These are phyloP conservation scores for Jaenimonas drosophilae DNA, from an alignment of 208 protist genomes.

Conservation along the genomic window DNA sequence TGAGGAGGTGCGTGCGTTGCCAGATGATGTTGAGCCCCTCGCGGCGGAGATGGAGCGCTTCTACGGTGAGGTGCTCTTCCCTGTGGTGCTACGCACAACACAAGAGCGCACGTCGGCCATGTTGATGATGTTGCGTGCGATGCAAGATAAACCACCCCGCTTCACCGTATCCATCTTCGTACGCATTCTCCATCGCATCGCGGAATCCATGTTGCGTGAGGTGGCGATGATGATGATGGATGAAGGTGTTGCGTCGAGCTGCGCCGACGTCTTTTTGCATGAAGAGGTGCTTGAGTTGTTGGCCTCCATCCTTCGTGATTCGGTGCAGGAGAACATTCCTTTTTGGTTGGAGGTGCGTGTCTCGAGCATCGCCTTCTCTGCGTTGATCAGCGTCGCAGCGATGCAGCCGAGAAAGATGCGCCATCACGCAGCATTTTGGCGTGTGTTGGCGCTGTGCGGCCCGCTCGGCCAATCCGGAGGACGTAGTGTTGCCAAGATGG, in stretches of 20 bases:
- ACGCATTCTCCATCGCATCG: constrained; percentile 42
- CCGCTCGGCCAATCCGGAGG: constrained; percentile 61
- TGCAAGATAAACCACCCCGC: constrained; percentile 23
- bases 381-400: constrained; percentile 47
- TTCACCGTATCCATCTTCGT: constrained; percentile 49
- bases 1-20: constrained; percentile 29
- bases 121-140: constrained; percentile 16
- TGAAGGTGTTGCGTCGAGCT: constrained; percentile 3
- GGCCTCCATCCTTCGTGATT: constrained; percentile 32
- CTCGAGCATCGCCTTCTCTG: constrained; percentile 46
- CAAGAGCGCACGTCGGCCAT: constrained; percentile 33
- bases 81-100: constrained; percentile 10
- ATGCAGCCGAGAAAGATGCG: constrained; percentile 21
- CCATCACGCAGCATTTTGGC: constrained; percentile 31
- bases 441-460: constrained; percentile 58
- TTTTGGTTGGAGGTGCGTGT: constrained; percentile 81
- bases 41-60: constrained; percentile 43
- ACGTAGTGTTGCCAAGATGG: constrained; percentile 21
- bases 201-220: constrained; percentile 12
- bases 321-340: constrained; percentile 66
- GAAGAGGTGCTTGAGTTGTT: constrained; percentile 17
- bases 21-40: constrained; percentile 11
- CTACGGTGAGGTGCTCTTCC: constrained; percentile 53
- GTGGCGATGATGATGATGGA: constrained; percentile 16
- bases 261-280: constrained; percentile 11